phyloP scores from a whole-genome alignment of 345 rosid genomes.

The Eucalyptus shirleyi region DNA sequence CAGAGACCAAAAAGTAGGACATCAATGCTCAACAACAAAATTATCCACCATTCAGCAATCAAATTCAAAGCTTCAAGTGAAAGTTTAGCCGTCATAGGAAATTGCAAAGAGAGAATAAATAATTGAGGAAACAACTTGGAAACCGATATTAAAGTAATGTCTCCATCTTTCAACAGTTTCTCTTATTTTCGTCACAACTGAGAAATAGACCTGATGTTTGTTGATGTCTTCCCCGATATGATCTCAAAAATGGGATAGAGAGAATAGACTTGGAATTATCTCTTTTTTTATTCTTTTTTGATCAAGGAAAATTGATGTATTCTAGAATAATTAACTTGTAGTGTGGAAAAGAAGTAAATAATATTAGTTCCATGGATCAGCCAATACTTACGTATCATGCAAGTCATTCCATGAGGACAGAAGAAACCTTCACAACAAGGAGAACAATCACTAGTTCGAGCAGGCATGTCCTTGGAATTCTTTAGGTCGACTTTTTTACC shows the following conservation, averaged over 20 bases:
- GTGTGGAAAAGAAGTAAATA: not conserved
- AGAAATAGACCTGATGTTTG: not conserved
- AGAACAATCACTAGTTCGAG: slow-evolving; percentile 32
- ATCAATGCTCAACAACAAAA: not conserved
- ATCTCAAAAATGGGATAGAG: not conserved
- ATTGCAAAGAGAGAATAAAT: not conserved
- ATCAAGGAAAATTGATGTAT: not conserved
- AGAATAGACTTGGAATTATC: not conserved
- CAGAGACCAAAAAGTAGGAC: not conserved
- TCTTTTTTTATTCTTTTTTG: not conserved
- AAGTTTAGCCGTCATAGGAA: not conserved
- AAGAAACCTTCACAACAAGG: slow-evolving; percentile 95
- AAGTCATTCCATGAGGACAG: slow-evolving; percentile 93
- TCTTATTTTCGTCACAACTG: not conserved
- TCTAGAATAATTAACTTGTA: not conserved
- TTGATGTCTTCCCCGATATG: not conserved
- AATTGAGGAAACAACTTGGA: not conserved
- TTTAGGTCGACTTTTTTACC: slow-evolving; percentile 33
- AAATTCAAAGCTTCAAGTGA: not conserved
- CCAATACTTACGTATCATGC: slow-evolving; percentile 90
- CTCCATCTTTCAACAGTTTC: not conserved
- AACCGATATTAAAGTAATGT: not conserved
- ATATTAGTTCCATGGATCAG: not conserved
- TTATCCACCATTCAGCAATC: not conserved
- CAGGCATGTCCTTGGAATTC: slow-evolving; percentile 46